phyloP scores from a whole-genome alignment of 1,284 basidiomycete genomes.

The Malassezia sympodialis region DNA sequence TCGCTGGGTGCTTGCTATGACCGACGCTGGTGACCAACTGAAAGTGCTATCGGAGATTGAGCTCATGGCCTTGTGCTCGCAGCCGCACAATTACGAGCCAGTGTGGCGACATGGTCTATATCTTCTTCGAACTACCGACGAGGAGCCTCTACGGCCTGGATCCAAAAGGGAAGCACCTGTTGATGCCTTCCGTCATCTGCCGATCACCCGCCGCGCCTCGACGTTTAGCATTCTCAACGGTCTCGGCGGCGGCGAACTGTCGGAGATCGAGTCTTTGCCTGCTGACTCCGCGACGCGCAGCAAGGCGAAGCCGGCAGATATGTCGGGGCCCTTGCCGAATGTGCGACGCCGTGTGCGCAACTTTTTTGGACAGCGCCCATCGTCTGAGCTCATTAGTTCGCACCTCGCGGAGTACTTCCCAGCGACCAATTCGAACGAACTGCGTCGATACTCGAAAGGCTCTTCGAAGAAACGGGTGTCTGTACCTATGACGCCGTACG shows the following conservation, averaged over 20 bases:
- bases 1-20: conserved; percentile 34
- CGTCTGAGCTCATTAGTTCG: conserved; percentile 91
- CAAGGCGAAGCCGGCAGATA: background rate
- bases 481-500: background rate
- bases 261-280: background rate
- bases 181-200: conserved; percentile 54
- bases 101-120: conserved; percentile 72
- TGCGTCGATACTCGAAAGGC: conserved; percentile 20
- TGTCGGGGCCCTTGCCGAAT: background rate
- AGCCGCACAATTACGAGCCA: conserved; percentile 63
- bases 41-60: conserved; percentile 52
- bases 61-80: conserved; percentile 73
- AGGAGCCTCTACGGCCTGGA: conserved; percentile 20
- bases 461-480: background rate
- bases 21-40: conserved; percentile 26
- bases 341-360: conserved; percentile 55
- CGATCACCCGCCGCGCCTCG: conserved; percentile 54
- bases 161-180: conserved; percentile 15
- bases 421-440: conserved; percentile 64
- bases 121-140: conserved; percentile 47
- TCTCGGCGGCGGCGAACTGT: conserved; percentile 63
- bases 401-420: conserved; percentile 95
- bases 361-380: conserved; percentile 95
- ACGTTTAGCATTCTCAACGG: conserved; percentile 55
- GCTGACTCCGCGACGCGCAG: background rate